These are phyloP conservation scores for Scheffersomyces amazonensis DNA, from an alignment of 805 yeast species.

Conservation along the genomic window DNA sequence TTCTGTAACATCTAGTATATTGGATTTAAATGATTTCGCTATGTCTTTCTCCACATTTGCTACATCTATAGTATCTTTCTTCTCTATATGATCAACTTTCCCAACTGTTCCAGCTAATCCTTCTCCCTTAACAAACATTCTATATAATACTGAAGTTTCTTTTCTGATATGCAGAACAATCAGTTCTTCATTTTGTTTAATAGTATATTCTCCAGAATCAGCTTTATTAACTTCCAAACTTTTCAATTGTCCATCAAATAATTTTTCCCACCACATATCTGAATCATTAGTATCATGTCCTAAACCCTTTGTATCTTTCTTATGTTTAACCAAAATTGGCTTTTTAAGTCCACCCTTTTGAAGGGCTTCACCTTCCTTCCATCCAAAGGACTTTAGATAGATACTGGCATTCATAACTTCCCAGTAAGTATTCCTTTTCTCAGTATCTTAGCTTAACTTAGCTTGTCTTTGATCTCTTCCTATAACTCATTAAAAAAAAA, in stretches of 20 bases:
- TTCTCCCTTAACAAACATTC: conserved; percentile 86
- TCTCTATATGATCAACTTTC: conserved; percentile 21
- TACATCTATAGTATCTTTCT: conserved; percentile 11
- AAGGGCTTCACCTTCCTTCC: conserved; percentile 90
- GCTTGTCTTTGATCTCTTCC: too few relatives aligned
- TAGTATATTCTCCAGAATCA: conserved; percentile 38
- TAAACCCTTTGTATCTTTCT: conserved; percentile 85
- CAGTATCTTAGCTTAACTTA: too few relatives aligned
- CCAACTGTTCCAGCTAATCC: conserved; percentile 77
- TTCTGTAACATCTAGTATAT: conserved; percentile 20
- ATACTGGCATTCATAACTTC: conserved; percentile 65
- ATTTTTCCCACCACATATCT: conserved; percentile 96
- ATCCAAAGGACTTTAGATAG: conserved; percentile 78
- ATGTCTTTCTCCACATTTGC: conserved; percentile 8
- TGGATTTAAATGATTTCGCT: conserved; percentile 13
- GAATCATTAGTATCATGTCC: conserved; percentile 77
- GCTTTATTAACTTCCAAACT: conserved; percentile 55
- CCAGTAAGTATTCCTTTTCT: too few relatives aligned
- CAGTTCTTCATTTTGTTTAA: conserved; percentile 50
- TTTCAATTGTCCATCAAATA: conserved; percentile 91
- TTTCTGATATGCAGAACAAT: conserved; percentile 47
- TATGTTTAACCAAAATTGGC: conserved; percentile 87
- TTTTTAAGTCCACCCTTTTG: conserved; percentile 74
- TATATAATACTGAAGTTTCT: conserved; percentile 66
- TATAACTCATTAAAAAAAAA: too few relatives aligned